Conservation (phyloP, 768 basidiomycete species). For the Dentipellis sp. region DNA sequence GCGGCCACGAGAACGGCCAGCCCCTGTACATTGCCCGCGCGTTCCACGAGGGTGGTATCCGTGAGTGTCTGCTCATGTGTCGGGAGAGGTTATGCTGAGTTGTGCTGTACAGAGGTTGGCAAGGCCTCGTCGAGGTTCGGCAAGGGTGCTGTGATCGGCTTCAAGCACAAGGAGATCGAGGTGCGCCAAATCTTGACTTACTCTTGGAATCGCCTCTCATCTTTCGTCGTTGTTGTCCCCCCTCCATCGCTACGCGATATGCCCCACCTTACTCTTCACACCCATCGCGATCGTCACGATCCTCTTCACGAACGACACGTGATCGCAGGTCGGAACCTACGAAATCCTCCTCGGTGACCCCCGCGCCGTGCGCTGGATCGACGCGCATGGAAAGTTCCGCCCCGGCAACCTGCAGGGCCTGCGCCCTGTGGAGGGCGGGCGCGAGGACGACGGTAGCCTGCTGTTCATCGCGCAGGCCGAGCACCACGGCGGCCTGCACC, state of each 20-base stretch:
- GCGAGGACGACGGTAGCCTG: conserved; percentile 48
- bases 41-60: conserved; percentile 46
- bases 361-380: conserved; percentile 49
- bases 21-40: conserved; percentile 50
- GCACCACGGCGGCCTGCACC: conserved; percentile 41
- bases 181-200: conserved; percentile 24
- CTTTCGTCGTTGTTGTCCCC: background rate
- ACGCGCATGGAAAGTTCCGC: conserved; percentile 35
- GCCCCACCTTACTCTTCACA: too few species aligned
- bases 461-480: conserved; percentile 55
- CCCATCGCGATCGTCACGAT: too few species aligned
- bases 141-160: conserved; percentile 60
- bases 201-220: conserved; percentile 1
- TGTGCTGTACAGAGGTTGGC: conserved; percentile 43
- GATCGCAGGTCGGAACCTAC: conserved; percentile 42
- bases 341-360: conserved; percentile 66
- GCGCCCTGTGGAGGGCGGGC: conserved; percentile 59
- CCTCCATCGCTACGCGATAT: too few species aligned
- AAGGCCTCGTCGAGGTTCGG: conserved; percentile 51
- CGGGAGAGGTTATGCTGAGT: background rate
- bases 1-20: conserved; percentile 44
- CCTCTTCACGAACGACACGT: too few species aligned
- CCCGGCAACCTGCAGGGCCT: conserved; percentile 29
- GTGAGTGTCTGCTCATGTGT: conserved; percentile 25
- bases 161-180: conserved; percentile 45